phyloP scores from a whole-genome alignment of 176 grass and related monocot species.

The Cenchrus purpureus region DNA sequence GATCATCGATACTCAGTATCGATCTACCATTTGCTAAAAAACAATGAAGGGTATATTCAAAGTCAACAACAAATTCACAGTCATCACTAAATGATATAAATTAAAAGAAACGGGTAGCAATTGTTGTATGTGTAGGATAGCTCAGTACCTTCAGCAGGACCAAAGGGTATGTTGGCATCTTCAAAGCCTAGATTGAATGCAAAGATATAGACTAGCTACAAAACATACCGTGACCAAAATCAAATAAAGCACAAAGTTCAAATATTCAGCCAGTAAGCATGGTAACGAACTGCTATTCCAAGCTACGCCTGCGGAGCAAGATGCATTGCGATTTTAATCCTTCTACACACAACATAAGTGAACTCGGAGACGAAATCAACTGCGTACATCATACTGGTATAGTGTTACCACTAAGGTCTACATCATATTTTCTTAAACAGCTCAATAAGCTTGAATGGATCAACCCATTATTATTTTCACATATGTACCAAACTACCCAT shows the following conservation, averaged over 20 bases:
- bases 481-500: not conserved
- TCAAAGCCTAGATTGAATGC: constrained; percentile 71
- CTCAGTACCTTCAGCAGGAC: constrained; percentile 82
- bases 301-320: too few relatives aligned
- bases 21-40: constrained; percentile 73
- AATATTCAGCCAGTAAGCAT: not conserved
- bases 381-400: not conserved
- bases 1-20: constrained; percentile 62
- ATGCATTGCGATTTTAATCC: too few relatives aligned
- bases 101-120: not conserved
- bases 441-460: not conserved
- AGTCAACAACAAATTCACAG: not conserved
- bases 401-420: not conserved
- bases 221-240: not conserved
- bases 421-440: not conserved
- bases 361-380: not conserved
- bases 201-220: constrained; percentile 31
- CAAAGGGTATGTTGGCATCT: constrained; percentile 84
- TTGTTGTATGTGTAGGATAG: constrained; percentile 9
- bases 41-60: constrained; percentile 19
- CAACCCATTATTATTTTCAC: not conserved
- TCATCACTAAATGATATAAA: not conserved
- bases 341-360: not conserved
- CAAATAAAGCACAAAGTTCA: constrained; percentile 2
- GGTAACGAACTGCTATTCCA: not conserved